Percentiles rank a stretch among this genome's conserved stretches.
Conservation (phyloP, 2,329 filamentous ascomycete species). For the Colletotrichum siamense region DNA sequence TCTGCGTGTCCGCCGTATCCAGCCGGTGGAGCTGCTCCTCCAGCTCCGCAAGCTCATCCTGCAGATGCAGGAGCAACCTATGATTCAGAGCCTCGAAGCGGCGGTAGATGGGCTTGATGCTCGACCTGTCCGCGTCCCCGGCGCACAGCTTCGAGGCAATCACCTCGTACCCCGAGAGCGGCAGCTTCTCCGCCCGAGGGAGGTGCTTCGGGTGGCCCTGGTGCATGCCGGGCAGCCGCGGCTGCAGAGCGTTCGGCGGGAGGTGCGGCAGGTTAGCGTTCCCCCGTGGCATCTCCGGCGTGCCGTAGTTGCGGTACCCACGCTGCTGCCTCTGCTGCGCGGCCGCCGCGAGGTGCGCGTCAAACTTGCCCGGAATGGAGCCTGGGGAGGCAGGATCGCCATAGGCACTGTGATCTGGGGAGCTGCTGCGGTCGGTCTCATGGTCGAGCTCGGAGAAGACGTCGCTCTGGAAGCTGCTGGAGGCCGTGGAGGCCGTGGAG, state of each 20-base stretch:
- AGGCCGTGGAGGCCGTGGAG: constrained; percentile 57
- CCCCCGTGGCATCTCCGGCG: constrained; percentile 47
- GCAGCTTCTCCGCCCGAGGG: constrained; percentile 46
- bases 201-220: constrained; percentile 37
- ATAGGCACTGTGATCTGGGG: constrained; percentile 45
- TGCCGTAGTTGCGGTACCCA: constrained; percentile 38
- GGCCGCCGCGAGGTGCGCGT: background rate
- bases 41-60: constrained; percentile 83
- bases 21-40: constrained; percentile 78
- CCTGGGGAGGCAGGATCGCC: constrained; percentile 24
- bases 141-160: constrained; percentile 58
- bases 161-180: constrained; percentile 66
- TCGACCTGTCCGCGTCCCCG: constrained; percentile 15
- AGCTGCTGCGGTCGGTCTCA: constrained; percentile 51
- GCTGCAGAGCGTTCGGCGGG: constrained; percentile 39
- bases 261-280: constrained; percentile 41
- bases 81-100: constrained; percentile 85
- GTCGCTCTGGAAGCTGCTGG: constrained; percentile 59
- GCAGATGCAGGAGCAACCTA: constrained; percentile 79
- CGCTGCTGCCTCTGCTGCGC: background rate
- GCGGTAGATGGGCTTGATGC: constrained; percentile 73
- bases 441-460: constrained; percentile 40
- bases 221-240: constrained; percentile 33
- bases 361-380: constrained; percentile 3
- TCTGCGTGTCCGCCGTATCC: constrained; percentile 64